Conservation (phyloP, 805 yeast species). For the Monosporozyma yasuniensis region DNA sequence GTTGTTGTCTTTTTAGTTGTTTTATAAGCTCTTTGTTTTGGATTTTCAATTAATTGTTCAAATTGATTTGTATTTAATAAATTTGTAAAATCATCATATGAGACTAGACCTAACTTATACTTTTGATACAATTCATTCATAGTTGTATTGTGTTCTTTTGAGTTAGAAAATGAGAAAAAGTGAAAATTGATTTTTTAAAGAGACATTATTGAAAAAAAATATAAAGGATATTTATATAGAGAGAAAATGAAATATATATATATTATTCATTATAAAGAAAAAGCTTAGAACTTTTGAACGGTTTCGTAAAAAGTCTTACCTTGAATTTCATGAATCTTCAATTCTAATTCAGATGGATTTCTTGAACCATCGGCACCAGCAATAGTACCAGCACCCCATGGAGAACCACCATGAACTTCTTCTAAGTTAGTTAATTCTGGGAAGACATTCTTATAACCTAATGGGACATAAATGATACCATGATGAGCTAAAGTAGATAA, state of each 20-base stretch:
- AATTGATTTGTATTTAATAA: conserved; percentile 11
- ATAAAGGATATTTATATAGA: not conserved
- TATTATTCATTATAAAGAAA: not conserved
- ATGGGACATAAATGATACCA: conserved; percentile 72
- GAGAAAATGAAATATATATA: not conserved
- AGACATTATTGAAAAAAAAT: not conserved
- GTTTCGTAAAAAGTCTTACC: conserved; percentile 54
- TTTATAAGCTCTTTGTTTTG: conserved; percentile 3
- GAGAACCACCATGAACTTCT: conserved; percentile 70
- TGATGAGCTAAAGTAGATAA: conserved; percentile 65
- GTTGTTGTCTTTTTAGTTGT: not conserved
- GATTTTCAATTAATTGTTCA: conserved; percentile 15
- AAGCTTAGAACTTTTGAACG: conserved; percentile 24
- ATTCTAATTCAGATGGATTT: conserved; percentile 53
- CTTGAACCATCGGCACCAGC: conserved; percentile 77
- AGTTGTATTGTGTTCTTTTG: not conserved
- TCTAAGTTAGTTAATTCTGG: conserved; percentile 45
- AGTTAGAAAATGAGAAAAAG: not conserved
- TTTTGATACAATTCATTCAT: conserved; percentile 4
- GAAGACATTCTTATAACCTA: conserved; percentile 57
- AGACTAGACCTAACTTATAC: not conserved
- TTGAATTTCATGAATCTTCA: conserved; percentile 53
- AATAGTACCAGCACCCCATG: conserved; percentile 81
- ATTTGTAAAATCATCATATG: conserved; percentile 8
- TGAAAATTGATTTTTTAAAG: not conserved